Conservation (phyloP, 192 early-diverging fungal species). For the Entomortierella lignicola region DNA sequence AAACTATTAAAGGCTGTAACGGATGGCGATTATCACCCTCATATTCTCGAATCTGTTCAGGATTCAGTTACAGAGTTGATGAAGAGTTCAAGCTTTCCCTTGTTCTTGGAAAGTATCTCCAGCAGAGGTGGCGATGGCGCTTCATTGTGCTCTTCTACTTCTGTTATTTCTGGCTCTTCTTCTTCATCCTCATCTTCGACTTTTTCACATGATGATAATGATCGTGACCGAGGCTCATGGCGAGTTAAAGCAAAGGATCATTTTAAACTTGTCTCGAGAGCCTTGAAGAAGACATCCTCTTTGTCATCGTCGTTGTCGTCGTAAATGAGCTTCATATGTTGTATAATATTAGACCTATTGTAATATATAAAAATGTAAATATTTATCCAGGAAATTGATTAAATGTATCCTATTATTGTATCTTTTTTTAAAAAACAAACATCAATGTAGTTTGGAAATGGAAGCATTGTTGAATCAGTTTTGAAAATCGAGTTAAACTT, state of each 20-base stretch:
- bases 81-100: slow-evolving; percentile 29
- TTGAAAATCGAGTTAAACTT: no score
- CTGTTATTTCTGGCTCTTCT: no score
- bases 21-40: slow-evolving; percentile 36
- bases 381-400: not conserved
- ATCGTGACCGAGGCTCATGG: slow-evolving; percentile 9
- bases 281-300: not conserved
- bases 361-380: not conserved
- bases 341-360: not conserved
- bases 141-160: no score
- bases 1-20: slow-evolving; percentile 31
- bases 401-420: no score
- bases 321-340: not conserved
- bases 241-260: slow-evolving; percentile 4
- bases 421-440: no score
- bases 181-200: slow-evolving; percentile 2
- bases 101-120: slow-evolving; percentile 19
- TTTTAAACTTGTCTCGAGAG: slow-evolving; percentile 7
- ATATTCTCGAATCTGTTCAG: slow-evolving; percentile 27
- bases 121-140: not conserved
- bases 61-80: slow-evolving; percentile 48
- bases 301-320: not conserved
- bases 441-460: no score
- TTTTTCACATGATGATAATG: not conserved
- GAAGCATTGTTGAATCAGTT: no score